Evolutionary conservation across 768 basidiomycete species (phyloP).

Genomic region (Russula abietina): DNA sequence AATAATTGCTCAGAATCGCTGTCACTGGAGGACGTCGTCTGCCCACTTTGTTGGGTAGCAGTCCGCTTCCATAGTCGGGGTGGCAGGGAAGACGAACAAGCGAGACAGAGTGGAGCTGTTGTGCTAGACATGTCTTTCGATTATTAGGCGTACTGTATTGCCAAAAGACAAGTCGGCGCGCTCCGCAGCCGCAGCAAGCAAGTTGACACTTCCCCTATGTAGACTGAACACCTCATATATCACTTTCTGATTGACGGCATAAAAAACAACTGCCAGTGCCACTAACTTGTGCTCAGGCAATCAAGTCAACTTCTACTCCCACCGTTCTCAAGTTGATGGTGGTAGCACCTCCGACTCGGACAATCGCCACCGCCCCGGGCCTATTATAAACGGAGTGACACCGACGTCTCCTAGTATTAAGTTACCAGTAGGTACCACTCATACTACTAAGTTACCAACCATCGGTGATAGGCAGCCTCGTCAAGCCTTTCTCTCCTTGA

Average conservation of each 20-base stretch:
- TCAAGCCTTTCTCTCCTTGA: neutral
- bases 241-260: no score
- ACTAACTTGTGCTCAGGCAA: no score
- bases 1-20: slow-evolving; percentile 30
- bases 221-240: no score
- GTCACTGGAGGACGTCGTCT: neutral
- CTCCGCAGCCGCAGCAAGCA: no score
- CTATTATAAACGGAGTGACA: neutral
- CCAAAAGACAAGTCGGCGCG: no score
- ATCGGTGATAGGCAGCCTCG: neutral
- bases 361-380: neutral
- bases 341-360: neutral
- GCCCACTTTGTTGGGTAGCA: neutral
- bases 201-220: no score
- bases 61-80: slow-evolving; percentile 29
- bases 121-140: neutral
- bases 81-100: slow-evolving; percentile 56
- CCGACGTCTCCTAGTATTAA: neutral
- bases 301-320: no score
- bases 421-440: no score
- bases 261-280: no score
- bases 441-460: no score
- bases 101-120: slow-evolving; percentile 42
- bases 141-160: no score
- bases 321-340: no score